A percentile compares a stretch with the other conserved stretches of the same genome.
phyloP scores from a whole-genome alignment of 768 basidiomycete genomes.

The Termitomyces sp. region DNA sequence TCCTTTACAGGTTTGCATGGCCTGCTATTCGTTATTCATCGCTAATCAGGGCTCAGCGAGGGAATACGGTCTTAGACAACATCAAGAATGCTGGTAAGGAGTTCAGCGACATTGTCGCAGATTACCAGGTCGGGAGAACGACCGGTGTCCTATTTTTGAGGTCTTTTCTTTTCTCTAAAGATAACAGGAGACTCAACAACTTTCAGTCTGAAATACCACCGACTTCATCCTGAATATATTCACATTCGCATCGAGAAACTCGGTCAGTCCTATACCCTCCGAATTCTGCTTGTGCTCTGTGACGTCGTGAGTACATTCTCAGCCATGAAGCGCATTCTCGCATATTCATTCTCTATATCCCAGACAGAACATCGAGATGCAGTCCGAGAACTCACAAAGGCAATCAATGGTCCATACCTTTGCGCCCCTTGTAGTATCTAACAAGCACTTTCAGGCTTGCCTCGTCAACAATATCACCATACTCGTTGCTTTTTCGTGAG shows the following conservation, averaged over 20 bases:
- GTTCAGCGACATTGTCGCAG: conserved; percentile 88
- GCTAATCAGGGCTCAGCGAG: conserved; percentile 43
- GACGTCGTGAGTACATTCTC: conserved; percentile 70
- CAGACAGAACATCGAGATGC: conserved; percentile 89
- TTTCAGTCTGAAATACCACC: conserved; percentile 83
- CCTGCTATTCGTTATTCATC: not conserved
- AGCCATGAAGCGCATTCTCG: not conserved
- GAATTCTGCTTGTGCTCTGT: conserved; percentile 84
- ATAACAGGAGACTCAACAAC: not conserved
- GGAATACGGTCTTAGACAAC: conserved; percentile 83
- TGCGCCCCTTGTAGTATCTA: not conserved
- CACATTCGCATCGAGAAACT: conserved; percentile 87
- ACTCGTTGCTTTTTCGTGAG: conserved; percentile 88
- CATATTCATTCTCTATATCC: not conserved
- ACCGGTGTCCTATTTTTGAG: conserved; percentile 91
- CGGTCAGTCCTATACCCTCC: conserved; percentile 71
- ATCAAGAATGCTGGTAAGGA: conserved; percentile 90
- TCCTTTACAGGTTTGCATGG: conserved; percentile 43
- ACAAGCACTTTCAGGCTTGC: conserved; percentile 46
- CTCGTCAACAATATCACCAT: conserved; percentile 92
- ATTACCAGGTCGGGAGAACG: conserved; percentile 94
- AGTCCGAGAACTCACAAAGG: conserved; percentile 91
- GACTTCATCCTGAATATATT: conserved; percentile 96
- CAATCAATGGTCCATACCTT: conserved; percentile 16
- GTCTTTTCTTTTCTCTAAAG: conserved; percentile 28